phyloP scores from a whole-genome alignment of 1,139 yeast species.

The Tardiomyces blankii region DNA sequence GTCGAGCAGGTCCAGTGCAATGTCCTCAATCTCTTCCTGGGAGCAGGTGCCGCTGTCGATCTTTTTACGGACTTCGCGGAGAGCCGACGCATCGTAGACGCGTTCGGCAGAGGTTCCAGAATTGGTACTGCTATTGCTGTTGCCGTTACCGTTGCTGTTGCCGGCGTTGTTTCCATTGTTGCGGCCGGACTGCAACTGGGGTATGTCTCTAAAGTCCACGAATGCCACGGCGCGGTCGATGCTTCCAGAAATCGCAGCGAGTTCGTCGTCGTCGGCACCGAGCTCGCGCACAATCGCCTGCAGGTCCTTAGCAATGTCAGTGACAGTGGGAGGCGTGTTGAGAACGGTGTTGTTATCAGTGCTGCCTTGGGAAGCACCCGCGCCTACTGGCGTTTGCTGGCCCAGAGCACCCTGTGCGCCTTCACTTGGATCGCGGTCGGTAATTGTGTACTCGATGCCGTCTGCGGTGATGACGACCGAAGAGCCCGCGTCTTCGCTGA shows the following conservation, averaged over 20 bases:
- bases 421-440: conserved; percentile 7
- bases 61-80: conserved; percentile 45
- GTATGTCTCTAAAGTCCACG: not conserved
- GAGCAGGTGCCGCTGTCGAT: conserved; percentile 34
- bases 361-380: not conserved
- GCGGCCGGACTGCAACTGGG: not conserved
- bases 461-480: not conserved
- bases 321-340: conserved; percentile 2
- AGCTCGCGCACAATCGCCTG: conserved; percentile 18
- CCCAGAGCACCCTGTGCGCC: not conserved
- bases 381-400: not conserved
- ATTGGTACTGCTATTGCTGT: not conserved
- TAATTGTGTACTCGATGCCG: conserved; percentile 8
- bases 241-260: conserved; percentile 12
- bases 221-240: not conserved
- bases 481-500: not conserved
- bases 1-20: conserved; percentile 74
- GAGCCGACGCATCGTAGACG: conserved; percentile 78
- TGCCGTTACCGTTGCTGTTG: not conserved
- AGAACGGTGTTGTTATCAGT: not conserved
- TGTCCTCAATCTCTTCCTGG: conserved; percentile 59
- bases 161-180: not conserved
- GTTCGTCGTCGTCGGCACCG: conserved; percentile 21
- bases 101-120: conserved; percentile 32
- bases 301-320: conserved; percentile 19